Percentiles rank a stretch among this genome's conserved stretches.
Evolutionary conservation across 495 filamentous ascomycete species (phyloP).

Genomic region (Clohesyomyces aquaticus): DNA sequence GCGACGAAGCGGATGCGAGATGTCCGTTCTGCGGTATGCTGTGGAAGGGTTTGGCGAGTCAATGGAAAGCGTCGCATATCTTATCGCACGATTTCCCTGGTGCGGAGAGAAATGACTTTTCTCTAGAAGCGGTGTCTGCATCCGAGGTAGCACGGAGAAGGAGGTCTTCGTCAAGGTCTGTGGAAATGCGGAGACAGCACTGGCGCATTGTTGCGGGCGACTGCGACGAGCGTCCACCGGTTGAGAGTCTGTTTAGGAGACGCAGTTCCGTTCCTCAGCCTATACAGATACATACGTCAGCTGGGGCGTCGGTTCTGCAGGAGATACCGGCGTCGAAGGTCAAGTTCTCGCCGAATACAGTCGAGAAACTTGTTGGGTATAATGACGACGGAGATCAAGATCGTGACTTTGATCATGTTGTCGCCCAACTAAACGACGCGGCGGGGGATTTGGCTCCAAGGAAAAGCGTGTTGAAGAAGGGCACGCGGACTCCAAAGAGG

Average conservation of each 20-base stretch:
- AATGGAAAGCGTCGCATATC: slow-evolving; percentile 26
- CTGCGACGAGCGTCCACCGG: background rate
- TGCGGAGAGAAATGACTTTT: background rate
- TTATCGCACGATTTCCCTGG: slow-evolving; percentile 9
- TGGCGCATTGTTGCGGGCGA: too few relatives aligned
- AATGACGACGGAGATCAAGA: slow-evolving; percentile 18
- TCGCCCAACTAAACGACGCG: too few relatives aligned
- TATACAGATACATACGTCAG: background rate
- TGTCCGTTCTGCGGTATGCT: slow-evolving; percentile 31
- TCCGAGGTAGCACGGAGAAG: too few relatives aligned
- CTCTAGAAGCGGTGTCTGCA: background rate
- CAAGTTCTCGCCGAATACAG: slow-evolving; percentile 19
- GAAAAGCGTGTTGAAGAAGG: slow-evolving; percentile 16
- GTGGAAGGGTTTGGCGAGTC: slow-evolving; percentile 5
- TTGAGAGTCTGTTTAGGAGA: slow-evolving; percentile 1
- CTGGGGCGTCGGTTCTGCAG: too few relatives aligned
- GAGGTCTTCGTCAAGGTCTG: too few relatives aligned
- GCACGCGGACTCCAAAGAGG: background rate
- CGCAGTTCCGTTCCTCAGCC: background rate
- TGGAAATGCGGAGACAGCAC: too few relatives aligned
- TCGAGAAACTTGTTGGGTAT: slow-evolving; percentile 24
- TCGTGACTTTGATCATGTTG: slow-evolving; percentile 15
- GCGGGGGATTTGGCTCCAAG: slow-evolving; percentile 16
- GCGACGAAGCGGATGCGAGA: slow-evolving; percentile 4
- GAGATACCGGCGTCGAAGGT: slow-evolving; percentile 14